A percentile compares a stretch with the other conserved stretches of the same genome.
phyloP scores from a whole-genome alignment of 75 land plant genomes.

The Picea glauca region DNA sequence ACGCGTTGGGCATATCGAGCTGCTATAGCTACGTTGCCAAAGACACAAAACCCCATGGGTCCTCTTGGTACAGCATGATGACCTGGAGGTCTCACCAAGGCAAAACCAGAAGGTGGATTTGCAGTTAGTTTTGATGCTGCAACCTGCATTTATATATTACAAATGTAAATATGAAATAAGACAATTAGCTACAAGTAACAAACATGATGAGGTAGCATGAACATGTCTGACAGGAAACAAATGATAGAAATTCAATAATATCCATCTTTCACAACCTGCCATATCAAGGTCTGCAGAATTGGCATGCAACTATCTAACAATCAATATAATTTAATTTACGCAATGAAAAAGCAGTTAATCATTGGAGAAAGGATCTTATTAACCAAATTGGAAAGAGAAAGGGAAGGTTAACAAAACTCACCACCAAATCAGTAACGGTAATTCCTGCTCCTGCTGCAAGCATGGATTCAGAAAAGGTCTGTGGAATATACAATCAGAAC shows the following conservation, averaged over 20 bases:
- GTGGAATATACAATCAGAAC: constrained; percentile 14
- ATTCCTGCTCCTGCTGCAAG: constrained; percentile 91
- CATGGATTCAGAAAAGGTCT: constrained; percentile 89
- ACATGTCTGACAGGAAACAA: background rate
- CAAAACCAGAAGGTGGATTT: constrained; percentile 87
- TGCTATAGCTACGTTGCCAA: constrained; percentile 94
- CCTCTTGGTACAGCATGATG: constrained; percentile 96
- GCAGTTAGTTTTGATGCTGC: constrained; percentile 54
- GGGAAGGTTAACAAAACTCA: constrained; percentile 17
- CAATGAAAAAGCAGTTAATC: background rate
- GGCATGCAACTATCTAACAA: background rate
- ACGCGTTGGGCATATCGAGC: constrained; percentile 89
- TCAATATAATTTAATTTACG: background rate
- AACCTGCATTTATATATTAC: constrained; percentile 45
- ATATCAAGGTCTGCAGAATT: background rate
- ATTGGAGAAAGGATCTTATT: background rate
- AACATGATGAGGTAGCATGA: background rate
- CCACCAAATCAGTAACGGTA: constrained; percentile 90
- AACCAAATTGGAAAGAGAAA: background rate
- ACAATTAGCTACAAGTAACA: background rate
- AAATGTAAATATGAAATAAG: constrained; percentile 11
- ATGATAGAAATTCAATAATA: background rate
- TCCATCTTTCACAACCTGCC: background rate
- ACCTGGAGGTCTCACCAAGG: constrained; percentile 94
- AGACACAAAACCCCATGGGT: constrained; percentile 98